Base-by-base conservation (phyloP, 139 green algal genomes). In the Desmodesmus armatus region DNA sequence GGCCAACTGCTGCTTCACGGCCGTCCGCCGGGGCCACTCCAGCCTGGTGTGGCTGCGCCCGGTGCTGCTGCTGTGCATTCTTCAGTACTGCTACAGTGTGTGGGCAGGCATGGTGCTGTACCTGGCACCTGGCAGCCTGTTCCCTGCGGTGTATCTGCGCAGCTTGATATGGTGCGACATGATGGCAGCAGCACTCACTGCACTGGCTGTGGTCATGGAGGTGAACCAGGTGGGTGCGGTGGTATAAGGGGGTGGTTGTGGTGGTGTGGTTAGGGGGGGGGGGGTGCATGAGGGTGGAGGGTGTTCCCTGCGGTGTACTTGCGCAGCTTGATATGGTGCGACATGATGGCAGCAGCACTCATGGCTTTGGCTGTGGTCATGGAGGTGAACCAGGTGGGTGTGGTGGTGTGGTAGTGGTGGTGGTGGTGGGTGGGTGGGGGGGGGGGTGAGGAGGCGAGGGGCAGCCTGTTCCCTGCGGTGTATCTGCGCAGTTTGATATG, bases 11-110 rank as follows among this genome's bases (percentile, higher is more conserved):
- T 47, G 74, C 74, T 44, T 29, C 44, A 67, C 17, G 49, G 74
- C 74, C 19, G 74, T 49, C 13, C 41, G 41, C n/a, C 31, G 49
- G 29, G 74, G 47, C 25, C 78, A 84, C 44, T 62, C 78, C 13
- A 43, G 62, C 1, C 41, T 84, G 31, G n/a, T 40, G 33, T 75
- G 62, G 80, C 69, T 86, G 80, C 80, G 69, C 15, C 80, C 80
- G 6, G 31, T 86, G 37, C 37, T 86, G 27, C 7, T 72, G 27
- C 27, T 72, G 15, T 51, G 39, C 9, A 6, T 86, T 31, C 17
- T 49, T 35, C 37, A 62, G 37, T 86, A 86, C 37, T 4, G 72
- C 17, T 86, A 71, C 66, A 58, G 53, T n/a, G 43, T 78, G 1
- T 67, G 55, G 25, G 11, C 23, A 25, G 29, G 31, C 15, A 43